Base-by-base conservation (phyloP, 2,329 filamentous ascomycete genomes). In the Cercospora brassicicola region DNA sequence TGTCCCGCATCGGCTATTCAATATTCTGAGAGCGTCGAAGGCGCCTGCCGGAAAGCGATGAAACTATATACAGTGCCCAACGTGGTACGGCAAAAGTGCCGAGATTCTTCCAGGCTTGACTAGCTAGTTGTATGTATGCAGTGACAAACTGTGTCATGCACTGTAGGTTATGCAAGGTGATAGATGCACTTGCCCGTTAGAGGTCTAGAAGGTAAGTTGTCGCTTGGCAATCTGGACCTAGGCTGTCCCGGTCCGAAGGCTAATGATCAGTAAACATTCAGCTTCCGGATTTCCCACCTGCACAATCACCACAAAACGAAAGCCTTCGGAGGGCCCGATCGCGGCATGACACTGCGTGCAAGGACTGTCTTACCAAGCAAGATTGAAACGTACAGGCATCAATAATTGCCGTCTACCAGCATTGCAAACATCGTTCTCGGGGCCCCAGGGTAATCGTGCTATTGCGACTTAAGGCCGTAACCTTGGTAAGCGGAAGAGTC, bases 231-330 rank as follows among this genome's bases (percentile, higher is more conserved):
- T 28, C 48, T 28, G 48, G 48, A 51, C 48, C 48, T 55, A 55
- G 48, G 48, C 23, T 28, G 3, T 13, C 18, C 45, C 48, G 48
- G 48, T 26, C 48, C 23, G 48, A 55, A 55, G 48, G 23, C 23
- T 55, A 55, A 55, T 55, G 48, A 55, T 55, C 48, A 55, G 48
- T 55, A 55, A 55, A 55, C 48, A 55, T 55, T 55, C 48, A 55
- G 48, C 48, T 55, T 26, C 48, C 48, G 20, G 48, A 55, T 26
- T 55, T 55, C 23, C 48, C 48, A 55, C 23, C 48, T 55, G 23
- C 48, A 55, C 48, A 55, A 28, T 28, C 48, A 55, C 48, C 48
- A 28, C 48, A 23, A 28, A 28, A 55, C 48, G 48, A 26, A 53
- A 13, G 20, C 18, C 48, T 26, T 23, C 23, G 7, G 26, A 55